phyloP scores from a whole-genome alignment of 306 rosid species.

The Pterocarpus macrocarpus region DNA sequence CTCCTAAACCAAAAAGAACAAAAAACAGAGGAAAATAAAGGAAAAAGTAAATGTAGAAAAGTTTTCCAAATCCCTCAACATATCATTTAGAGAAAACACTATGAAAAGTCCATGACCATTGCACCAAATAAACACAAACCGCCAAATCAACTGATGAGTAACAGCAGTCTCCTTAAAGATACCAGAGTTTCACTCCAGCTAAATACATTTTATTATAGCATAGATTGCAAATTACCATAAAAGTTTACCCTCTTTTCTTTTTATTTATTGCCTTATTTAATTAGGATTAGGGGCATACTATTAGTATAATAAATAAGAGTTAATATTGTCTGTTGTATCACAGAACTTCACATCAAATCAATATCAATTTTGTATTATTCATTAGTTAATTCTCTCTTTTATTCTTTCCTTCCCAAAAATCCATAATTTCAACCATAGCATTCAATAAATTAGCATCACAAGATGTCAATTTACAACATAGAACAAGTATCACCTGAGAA shows the following conservation, averaged over 20 bases:
- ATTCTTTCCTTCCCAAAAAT: neutral
- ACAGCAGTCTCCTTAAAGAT: neutral
- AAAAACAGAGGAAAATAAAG: no score
- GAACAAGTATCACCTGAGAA: slow-evolving; percentile 71
- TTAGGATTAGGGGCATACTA: neutral
- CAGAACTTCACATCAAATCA: neutral
- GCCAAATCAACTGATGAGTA: neutral
- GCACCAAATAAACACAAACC: neutral
- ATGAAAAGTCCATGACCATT: neutral
- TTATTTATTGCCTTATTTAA: neutral
- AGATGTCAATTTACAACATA: slow-evolving; percentile 35
- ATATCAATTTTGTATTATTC: neutral
- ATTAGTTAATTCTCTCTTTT: neutral
- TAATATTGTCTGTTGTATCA: neutral
- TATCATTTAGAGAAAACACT: neutral
- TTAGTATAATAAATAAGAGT: neutral
- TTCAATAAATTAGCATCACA: slow-evolving; percentile 18
- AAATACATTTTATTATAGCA: neutral
- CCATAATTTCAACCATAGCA: neutral
- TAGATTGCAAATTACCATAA: neutral
- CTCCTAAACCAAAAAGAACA: neutral
- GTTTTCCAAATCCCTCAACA: neutral
- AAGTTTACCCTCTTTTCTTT: neutral
- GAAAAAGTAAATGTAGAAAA: no score
- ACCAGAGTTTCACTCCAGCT: neutral